Evolutionary conservation across 2,329 filamentous ascomycete species (phyloP), one percentile per base, ranked within the genome.

Genomic region (Fusarium tjaetaba): DNA sequence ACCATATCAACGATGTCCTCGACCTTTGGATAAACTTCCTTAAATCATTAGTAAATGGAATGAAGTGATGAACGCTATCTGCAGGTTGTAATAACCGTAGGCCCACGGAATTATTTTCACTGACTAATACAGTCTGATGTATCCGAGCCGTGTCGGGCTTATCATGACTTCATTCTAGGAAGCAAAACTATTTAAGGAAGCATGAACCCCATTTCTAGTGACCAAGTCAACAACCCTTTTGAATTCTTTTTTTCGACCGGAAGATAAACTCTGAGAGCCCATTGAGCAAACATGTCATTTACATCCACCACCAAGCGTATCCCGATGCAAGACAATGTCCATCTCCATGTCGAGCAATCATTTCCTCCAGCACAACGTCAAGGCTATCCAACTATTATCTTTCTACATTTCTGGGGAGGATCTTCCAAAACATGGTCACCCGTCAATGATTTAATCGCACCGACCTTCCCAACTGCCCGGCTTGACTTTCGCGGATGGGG

Each of bases 181-280:
- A 13, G 3, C 20, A 1, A 2, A 4, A 13, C 2, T 49, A 30
- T n/a, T 28, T 46, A 22, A 28, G 3, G 0, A 0, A 11, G 0
- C 20, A 22, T 11, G 0, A 3, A 28, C 6, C 13, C 13, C 13
- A 34, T 34, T 34, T 6, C 5, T 34, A 14, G 13, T 14, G 32
- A 7, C 32, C 2, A 34, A 34, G 1, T 6, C 5, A 34, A 34
- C 5, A 34, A 34, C 32, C 14, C 32, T 34, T 14, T 34, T 34
- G 11, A 34, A 34, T 4, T 34, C 32, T 34, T 34, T 4, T 2
- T 34, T 34, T 6, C n/a, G 13, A 14, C 32, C 32, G 13, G 2
- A 34, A 34, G 32, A 11, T 5, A 34, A 13, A 34, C 32, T 6
- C 2, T 34, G 32, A 34, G 2, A 34, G 11, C 11, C 11, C 5